Evolutionary conservation across 768 basidiomycete species (phyloP).

Genomic region (Suillus weaverae): DNA sequence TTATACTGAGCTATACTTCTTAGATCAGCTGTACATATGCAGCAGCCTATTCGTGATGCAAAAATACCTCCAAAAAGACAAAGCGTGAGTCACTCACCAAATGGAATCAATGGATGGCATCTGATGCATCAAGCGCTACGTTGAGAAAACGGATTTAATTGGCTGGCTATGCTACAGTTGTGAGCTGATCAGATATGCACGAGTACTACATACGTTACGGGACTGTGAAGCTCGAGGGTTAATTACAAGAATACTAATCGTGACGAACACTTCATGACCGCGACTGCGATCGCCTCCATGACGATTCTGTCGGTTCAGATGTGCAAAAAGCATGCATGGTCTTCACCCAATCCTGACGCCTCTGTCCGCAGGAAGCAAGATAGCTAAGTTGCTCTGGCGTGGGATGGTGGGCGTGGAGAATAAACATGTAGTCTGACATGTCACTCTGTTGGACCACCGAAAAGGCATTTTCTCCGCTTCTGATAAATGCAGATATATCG

Average conservation of each 20-base stretch:
- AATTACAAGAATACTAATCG: neutral
- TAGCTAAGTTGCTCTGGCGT: slow-evolving; percentile 43
- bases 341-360: slow-evolving; percentile 23
- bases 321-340: slow-evolving; percentile 18
- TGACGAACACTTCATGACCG: neutral
- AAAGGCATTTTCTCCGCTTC: slow-evolving; percentile 42
- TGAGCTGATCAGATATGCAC: neutral
- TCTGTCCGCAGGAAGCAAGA: slow-evolving; percentile 13
- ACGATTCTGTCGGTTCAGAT: slow-evolving; percentile 6
- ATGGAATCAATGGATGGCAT: neutral
- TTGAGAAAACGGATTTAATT: neutral
- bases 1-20: too few relatives aligned
- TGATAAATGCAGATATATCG: slow-evolving; percentile 50
- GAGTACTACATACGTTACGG: neutral
- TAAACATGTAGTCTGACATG: slow-evolving; percentile 45
- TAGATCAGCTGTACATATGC: neutral
- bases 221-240: neutral
- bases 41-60: neutral
- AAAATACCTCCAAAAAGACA: neutral
- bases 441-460: slow-evolving; percentile 44
- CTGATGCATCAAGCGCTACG: neutral
- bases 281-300: neutral
- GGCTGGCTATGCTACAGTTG: neutral
- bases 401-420: slow-evolving; percentile 51
- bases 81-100: neutral